A percentile compares a stretch with the other conserved stretches of the same genome.
phyloP scores from a whole-genome alignment of 768 basidiomycete genomes.

The Coprinopsis sp. region DNA sequence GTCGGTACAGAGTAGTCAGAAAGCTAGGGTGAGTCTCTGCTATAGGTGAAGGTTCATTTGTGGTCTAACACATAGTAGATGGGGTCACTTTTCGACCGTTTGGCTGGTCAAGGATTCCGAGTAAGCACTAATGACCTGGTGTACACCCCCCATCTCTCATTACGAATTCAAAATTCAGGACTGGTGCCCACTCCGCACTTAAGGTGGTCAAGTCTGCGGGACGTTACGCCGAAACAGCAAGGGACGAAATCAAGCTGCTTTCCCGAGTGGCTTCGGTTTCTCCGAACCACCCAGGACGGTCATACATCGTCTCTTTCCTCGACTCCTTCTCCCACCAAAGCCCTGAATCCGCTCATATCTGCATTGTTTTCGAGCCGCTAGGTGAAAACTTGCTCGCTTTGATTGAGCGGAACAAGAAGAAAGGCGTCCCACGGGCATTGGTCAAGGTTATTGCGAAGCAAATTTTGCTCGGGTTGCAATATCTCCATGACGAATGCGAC shows the following conservation, averaged over 20 bases:
- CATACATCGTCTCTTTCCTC: constrained; percentile 82
- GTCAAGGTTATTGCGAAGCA: constrained; percentile 87
- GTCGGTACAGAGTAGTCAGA: constrained; percentile 79
- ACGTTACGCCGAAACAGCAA: constrained; percentile 93
- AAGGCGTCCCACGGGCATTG: constrained; percentile 74
- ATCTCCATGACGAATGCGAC: constrained; percentile 89
- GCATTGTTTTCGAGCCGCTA: constrained; percentile 87
- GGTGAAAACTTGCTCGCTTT: constrained; percentile 75
- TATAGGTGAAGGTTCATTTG: constrained; percentile 17
- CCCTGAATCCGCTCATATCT: constrained; percentile 73
- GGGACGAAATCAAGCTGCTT: constrained; percentile 93
- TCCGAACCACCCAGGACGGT: constrained; percentile 72
- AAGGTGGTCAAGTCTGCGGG: constrained; percentile 95
- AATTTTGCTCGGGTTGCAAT: constrained; percentile 82
- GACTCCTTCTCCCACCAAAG: constrained; percentile 82
- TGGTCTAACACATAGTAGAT: constrained; percentile 42
- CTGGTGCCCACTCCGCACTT: constrained; percentile 77
- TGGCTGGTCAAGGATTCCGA: constrained; percentile 81
- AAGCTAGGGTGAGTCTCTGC: constrained; percentile 70
- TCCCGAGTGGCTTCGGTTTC: constrained; percentile 67
- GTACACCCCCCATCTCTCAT: constrained; percentile 5
- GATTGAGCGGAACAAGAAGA: constrained; percentile 75
- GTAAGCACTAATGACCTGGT: constrained; percentile 39
- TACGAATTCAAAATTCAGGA: constrained; percentile 39
- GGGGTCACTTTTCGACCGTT: constrained; percentile 95